phyloP scores from a whole-genome alignment of 345 rosid species.

The Aquilaria malaccensis region DNA sequence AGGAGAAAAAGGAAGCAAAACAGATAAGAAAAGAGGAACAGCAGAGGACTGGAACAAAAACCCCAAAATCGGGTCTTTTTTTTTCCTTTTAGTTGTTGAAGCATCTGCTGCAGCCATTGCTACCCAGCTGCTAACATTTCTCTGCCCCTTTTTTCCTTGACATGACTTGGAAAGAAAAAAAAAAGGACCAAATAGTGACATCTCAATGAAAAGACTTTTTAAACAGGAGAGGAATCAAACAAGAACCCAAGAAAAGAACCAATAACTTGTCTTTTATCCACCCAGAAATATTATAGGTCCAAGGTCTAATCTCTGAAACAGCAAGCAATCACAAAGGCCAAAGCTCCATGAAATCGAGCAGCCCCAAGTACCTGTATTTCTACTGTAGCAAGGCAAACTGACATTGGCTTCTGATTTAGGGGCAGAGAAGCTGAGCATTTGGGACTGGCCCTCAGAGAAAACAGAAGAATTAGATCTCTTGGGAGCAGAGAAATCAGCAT shows the following conservation, averaged over 20 bases:
- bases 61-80: background rate
- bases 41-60: slow-evolving; percentile 4
- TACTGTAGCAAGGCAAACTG: slow-evolving; percentile 17
- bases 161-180: slow-evolving; percentile 16
- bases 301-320: background rate
- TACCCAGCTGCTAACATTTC: background rate
- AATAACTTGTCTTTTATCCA: slow-evolving; percentile 16
- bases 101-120: background rate
- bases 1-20: background rate
- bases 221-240: slow-evolving; percentile 2
- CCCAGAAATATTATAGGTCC: slow-evolving; percentile 5
- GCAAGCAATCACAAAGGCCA: background rate
- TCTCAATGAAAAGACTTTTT: slow-evolving; percentile 17
- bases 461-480: slow-evolving; percentile 46
- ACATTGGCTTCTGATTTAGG: slow-evolving; percentile 31
- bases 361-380: slow-evolving; percentile 31
- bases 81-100: slow-evolving; percentile 2
- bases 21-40: background rate
- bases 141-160: slow-evolving; percentile 9
- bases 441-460: slow-evolving; percentile 27
- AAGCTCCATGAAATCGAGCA: background rate
- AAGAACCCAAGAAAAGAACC: background rate
- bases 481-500: slow-evolving; percentile 18
- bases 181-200: slow-evolving; percentile 5
- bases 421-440: slow-evolving; percentile 56